These are phyloP conservation scores for Diutina sp. DNA, from an alignment of 1,139 yeast species.

Conservation along the genomic window DNA sequence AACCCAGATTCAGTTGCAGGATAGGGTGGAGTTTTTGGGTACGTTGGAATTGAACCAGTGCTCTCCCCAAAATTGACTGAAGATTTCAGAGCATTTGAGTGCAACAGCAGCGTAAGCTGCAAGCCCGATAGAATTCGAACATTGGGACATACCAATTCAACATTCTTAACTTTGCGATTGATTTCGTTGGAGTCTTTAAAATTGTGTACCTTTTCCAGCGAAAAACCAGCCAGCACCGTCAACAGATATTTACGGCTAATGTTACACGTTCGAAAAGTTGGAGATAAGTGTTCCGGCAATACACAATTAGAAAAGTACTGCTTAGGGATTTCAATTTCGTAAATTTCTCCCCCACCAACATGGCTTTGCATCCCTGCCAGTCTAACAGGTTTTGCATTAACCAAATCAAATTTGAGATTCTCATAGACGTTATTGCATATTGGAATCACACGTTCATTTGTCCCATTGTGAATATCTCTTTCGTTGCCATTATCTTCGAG, in stretches of 20 bases:
- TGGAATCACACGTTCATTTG: conserved; percentile 14
- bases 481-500: conserved; percentile 17
- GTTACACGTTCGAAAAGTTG: conserved; percentile 48
- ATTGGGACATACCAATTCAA: conserved; percentile 22
- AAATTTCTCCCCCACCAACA: conserved; percentile 11
- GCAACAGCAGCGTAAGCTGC: conserved; percentile 4
- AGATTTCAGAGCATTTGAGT: background rate
- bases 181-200: conserved; percentile 11
- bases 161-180: conserved; percentile 13
- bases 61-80: background rate
- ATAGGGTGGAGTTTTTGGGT: background rate
- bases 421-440: conserved; percentile 21
- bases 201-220: conserved; percentile 7
- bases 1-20: background rate
- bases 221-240: conserved; percentile 31
- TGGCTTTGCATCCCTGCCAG: conserved; percentile 8
- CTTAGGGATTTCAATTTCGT: conserved; percentile 36
- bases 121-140: conserved; percentile 32
- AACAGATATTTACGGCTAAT: conserved; percentile 35
- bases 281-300: conserved; percentile 38
- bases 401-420: conserved; percentile 29
- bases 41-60: background rate
- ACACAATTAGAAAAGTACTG: conserved; percentile 24
- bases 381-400: conserved; percentile 10
- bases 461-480: conserved; percentile 18